A percentile compares a stretch with the other conserved stretches of the same genome.
These are phyloP conservation scores for Penicillium sp. DNA, from an alignment of 2,329 filamentous ascomycete genomes.

Conservation along the genomic window DNA sequence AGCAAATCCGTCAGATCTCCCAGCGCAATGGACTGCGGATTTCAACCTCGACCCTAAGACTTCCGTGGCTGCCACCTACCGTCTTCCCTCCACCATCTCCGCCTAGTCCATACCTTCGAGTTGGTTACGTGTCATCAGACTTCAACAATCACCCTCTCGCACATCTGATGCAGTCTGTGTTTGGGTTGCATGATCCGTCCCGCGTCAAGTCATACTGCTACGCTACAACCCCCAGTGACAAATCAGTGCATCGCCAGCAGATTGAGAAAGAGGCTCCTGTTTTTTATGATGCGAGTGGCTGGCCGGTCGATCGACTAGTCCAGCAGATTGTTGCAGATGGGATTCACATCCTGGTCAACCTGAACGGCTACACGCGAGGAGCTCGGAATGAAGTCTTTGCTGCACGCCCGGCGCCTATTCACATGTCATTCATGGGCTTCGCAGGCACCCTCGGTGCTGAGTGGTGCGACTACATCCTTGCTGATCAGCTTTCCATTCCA, in stretches of 20 bases:
- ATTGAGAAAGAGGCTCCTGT: constrained; percentile 91
- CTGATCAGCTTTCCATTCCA: constrained; percentile 84
- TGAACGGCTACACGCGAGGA: constrained; percentile 97
- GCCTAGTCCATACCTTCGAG: constrained; percentile 76
- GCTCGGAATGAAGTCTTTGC: constrained; percentile 98
- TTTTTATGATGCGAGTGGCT: constrained; percentile 83
- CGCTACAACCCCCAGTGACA: constrained; percentile 88
- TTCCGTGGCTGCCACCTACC: constrained; percentile 77
- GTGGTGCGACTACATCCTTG: constrained; percentile 97
- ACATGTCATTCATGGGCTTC: constrained; percentile 99
- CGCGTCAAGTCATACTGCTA: constrained; percentile 89
- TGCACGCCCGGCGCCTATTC: constrained; percentile 86
- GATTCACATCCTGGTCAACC: constrained; percentile 91
- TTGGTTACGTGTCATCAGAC: constrained; percentile 96
- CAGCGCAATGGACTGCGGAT: constrained; percentile 92
- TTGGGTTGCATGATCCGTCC: constrained; percentile 75
- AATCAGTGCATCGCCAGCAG: constrained; percentile 82
- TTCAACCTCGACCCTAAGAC: constrained; percentile 80
- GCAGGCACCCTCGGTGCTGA: constrained; percentile 93
- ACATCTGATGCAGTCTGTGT: constrained; percentile 98
- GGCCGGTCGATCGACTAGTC: constrained; percentile 80
- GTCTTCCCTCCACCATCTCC: constrained; percentile 84
- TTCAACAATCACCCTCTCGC: constrained; percentile 98
- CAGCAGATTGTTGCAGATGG: constrained; percentile 81
- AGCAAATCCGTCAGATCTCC: constrained; percentile 89